Percentiles rank a stretch among this genome's conserved stretches.
These are phyloP conservation scores for Fusarium kyushuense DNA, from an alignment of 2,329 filamentous ascomycete genomes.

Conservation along the genomic window DNA sequence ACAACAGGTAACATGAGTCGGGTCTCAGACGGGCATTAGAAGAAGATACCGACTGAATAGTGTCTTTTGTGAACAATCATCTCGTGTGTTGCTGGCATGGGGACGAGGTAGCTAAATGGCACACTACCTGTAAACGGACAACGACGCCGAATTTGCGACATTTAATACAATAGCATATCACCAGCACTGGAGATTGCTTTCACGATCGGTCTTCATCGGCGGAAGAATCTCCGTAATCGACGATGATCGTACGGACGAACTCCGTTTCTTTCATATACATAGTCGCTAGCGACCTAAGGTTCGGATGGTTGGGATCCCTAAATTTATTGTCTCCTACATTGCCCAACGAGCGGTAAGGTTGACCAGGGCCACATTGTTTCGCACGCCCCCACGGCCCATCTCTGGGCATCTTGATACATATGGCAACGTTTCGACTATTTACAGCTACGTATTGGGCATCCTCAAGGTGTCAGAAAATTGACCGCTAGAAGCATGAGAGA, in stretches of 20 bases:
- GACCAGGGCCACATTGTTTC: slow-evolving; percentile 10
- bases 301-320: not conserved
- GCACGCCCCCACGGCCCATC: slow-evolving; percentile 10
- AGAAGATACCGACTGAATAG: slow-evolving; percentile 7
- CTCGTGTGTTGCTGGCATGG: slow-evolving; percentile 11
- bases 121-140: slow-evolving; percentile 19
- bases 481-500: too few relatives aligned
- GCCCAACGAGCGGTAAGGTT: slow-evolving; percentile 22
- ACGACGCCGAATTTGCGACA: slow-evolving; percentile 29
- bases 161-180: slow-evolving; percentile 12
- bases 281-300: slow-evolving; percentile 3
- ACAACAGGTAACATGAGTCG: slow-evolving; percentile 24
- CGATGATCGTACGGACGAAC: slow-evolving; percentile 11
- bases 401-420: not conserved
- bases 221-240: slow-evolving; percentile 17
- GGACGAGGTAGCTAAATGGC: slow-evolving; percentile 18
- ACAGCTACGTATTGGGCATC: slow-evolving; percentile 4
- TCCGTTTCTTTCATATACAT: slow-evolving; percentile 3
- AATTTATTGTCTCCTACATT: not conserved
- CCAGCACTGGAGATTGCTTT: slow-evolving; percentile 1
- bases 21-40: slow-evolving; percentile 21
- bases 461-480: too few relatives aligned
- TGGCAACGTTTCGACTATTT: slow-evolving; percentile 6
- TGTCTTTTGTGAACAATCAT: not conserved
- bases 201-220: slow-evolving; percentile 30